Conservation (phyloP, 2,329 filamentous ascomycete genomes). For the Exutisphaerella laricina region DNA sequence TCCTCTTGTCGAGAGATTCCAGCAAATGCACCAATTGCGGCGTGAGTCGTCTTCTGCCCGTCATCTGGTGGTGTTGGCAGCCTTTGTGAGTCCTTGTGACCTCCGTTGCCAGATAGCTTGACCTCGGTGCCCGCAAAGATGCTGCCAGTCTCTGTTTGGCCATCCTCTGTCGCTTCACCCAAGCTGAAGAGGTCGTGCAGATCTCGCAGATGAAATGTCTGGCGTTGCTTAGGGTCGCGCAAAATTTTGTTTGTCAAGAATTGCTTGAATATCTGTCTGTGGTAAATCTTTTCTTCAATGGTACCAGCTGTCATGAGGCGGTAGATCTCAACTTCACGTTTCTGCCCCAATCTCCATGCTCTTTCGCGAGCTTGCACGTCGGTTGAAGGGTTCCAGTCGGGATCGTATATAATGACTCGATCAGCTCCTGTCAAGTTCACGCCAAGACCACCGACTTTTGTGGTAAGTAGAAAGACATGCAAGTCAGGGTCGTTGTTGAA, state of each 20-base stretch:
- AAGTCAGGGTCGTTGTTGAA: slow-evolving; percentile 80
- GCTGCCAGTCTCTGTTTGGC: slow-evolving; percentile 73
- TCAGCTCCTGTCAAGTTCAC: slow-evolving; percentile 93
- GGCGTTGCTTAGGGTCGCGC: slow-evolving; percentile 86
- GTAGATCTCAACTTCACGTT: slow-evolving; percentile 91
- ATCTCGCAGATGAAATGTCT: slow-evolving; percentile 84
- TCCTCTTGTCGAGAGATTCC: slow-evolving; percentile 43
- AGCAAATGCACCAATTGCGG: slow-evolving; percentile 30
- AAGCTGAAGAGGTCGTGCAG: slow-evolving; percentile 87
- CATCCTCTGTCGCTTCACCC: slow-evolving; percentile 54
- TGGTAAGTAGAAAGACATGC: slow-evolving; percentile 88
- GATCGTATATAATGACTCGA: slow-evolving; percentile 95
- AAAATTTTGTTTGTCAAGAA: slow-evolving; percentile 95
- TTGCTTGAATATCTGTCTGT: slow-evolving; percentile 97
- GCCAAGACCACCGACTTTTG: slow-evolving; percentile 88
- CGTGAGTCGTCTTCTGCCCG: slow-evolving; percentile 16
- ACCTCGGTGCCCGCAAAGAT: slow-evolving; percentile 87
- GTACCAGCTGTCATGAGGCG: slow-evolving; percentile 97
- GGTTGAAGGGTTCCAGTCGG: slow-evolving; percentile 97
- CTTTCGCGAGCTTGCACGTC: slow-evolving; percentile 92
- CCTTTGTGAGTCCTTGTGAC: slow-evolving; percentile 24
- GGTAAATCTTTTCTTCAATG: slow-evolving; percentile 98
- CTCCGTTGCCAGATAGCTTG: slow-evolving; percentile 44
- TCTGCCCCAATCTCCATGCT: slow-evolving; percentile 93
- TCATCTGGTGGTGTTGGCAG: slow-evolving; percentile 28